Evolutionary conservation across 1,139 yeast species (phyloP).

Genomic region (Blastobotrys persicus): DNA sequence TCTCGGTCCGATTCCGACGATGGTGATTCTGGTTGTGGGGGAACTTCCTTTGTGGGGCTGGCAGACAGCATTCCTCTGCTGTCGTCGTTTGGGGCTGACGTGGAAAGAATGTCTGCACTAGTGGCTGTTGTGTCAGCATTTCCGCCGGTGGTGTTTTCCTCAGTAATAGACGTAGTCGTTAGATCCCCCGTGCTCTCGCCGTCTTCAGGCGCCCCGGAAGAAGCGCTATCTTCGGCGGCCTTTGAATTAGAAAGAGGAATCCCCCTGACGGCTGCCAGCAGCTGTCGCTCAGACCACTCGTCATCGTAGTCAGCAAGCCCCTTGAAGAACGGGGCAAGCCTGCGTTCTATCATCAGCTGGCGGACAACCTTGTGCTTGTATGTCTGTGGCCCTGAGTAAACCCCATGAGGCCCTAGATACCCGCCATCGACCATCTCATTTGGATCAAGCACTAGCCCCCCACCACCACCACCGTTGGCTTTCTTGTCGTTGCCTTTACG

Average conservation of each 20-base stretch:
- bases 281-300: constrained; percentile 71
- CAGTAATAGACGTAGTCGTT: neutral
- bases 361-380: constrained; percentile 72
- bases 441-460: constrained; percentile 34
- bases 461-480: constrained; percentile 8
- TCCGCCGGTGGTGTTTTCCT: neutral
- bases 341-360: constrained; percentile 60
- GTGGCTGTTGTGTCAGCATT: neutral
- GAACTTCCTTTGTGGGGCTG: neutral
- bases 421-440: constrained; percentile 49
- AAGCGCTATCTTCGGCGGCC: constrained; percentile 6
- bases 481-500: constrained; percentile 9
- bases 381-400: constrained; percentile 73
- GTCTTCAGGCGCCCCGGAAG: too few relatives aligned
- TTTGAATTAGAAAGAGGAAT: constrained; percentile 21
- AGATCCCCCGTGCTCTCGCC: neutral
- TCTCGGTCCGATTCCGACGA: constrained; percentile 6
- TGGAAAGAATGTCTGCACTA: neutral
- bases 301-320: constrained; percentile 81
- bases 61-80: neutral
- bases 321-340: constrained; percentile 84
- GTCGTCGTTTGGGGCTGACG: neutral
- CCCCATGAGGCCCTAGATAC: constrained; percentile 76
- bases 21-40: neutral
- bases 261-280: constrained; percentile 52